Conservation (phyloP, 2,329 filamentous ascomycete species). For the Emmonsiellopsis sp. region DNA sequence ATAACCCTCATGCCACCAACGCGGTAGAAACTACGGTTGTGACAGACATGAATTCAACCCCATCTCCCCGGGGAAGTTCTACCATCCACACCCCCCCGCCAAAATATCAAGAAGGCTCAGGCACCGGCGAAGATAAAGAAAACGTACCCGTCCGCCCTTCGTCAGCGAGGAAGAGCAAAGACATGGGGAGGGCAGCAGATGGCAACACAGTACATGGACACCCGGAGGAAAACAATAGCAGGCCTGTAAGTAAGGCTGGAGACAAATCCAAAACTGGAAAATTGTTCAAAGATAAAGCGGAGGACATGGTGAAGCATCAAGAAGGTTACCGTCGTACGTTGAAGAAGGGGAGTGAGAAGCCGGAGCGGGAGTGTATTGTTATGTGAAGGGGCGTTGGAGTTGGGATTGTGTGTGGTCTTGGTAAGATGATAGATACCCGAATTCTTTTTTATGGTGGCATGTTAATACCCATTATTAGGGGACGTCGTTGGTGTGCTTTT, state of each 20-base stretch:
- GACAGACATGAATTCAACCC: not conserved
- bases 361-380: constrained; percentile 35
- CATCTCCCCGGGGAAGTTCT: not conserved
- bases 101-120: not conserved
- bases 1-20: not conserved
- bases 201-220: not conserved
- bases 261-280: not conserved
- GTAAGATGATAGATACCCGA: not conserved
- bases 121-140: not conserved
- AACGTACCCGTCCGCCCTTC: not conserved
- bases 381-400: constrained; percentile 23
- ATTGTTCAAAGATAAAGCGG: not conserved
- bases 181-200: no score
- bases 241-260: not conserved
- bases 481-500: no score
- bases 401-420: not conserved
- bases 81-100: not conserved
- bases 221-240: not conserved
- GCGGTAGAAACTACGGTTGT: not conserved
- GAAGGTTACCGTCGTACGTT: not conserved
- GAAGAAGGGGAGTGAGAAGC: constrained; percentile 13
- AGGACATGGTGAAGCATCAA: not conserved
- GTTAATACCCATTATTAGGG: no score
- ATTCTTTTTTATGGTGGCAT: not conserved
- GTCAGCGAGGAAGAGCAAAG: not conserved